A percentile compares a stretch with the other conserved stretches of the same genome.
phyloP scores from a whole-genome alignment of 305 asterid genomes.

The Fraxinus floribunda region DNA sequence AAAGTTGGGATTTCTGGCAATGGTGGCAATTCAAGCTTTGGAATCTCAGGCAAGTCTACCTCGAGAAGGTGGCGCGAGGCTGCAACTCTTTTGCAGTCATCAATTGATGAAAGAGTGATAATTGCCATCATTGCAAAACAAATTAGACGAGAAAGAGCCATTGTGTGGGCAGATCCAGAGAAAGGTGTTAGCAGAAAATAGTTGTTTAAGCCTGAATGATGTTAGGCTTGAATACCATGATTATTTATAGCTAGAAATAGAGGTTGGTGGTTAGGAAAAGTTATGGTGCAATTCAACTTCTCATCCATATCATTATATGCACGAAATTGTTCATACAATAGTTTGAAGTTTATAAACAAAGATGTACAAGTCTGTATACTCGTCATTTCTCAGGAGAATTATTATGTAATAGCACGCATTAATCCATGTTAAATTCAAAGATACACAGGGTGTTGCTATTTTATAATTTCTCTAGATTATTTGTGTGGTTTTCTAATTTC shows the following conservation, averaged over 20 bases:
- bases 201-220: not conserved
- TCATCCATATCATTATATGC: constrained; percentile 15
- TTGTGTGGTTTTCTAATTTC: not conserved
- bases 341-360: not conserved
- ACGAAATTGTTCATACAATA: not conserved
- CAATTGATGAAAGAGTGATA: too few species aligned
- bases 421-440: not conserved
- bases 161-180: too few species aligned
- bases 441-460: not conserved
- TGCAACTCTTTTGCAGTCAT: too few species aligned
- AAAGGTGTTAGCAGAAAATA: too few species aligned
- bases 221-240: not conserved
- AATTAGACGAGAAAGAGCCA: too few species aligned
- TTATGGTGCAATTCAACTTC: constrained; percentile 30
- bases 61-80: too few species aligned
- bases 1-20: constrained; percentile 1
- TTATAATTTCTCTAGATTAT: not conserved
- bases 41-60: too few species aligned
- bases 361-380: not conserved
- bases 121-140: too few species aligned
- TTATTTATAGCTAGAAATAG: constrained; percentile 14
- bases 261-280: constrained; percentile 24
- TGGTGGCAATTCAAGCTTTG: constrained; percentile 10
- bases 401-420: not conserved
- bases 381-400: not conserved